Base-by-base conservation (phyloP, 116 monocot genomes). In the Posidonia oceanica region DNA sequence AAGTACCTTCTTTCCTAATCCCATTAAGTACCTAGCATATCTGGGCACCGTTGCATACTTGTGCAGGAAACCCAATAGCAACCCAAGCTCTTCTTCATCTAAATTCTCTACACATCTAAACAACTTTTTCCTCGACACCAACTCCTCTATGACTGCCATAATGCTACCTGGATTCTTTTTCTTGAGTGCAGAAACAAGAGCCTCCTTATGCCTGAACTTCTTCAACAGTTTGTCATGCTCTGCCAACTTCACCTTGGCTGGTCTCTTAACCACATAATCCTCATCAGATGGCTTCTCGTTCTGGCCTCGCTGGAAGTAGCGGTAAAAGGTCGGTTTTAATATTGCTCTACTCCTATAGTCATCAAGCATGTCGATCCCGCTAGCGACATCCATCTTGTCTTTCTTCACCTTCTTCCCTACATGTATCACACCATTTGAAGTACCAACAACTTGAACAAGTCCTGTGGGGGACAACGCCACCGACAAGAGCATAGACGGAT, bases 121-220 rank as follows among this genome's bases (percentile, higher is more conserved):
- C 40, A 95, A 75, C 81, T 95, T 95, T 79, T 75, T 95, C 75
- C 91, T 95, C 21, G 88, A 78, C 16, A 95, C 81, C 72, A 95
- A 44, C 70, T 95, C 95, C 69, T 86, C 84, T 80, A 95, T 76
- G 16, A 95, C 91, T 4, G 95, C 88, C 70, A 91, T 74, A 59
- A 80, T 70, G 38, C 74, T 81, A 36, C 64, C 79, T 3, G 86
- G 75, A 41, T 76, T 83, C 76, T 72, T 86, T 3, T 37, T 52
- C 29, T 77, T 81, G 59, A 95, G 58, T 3, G 77, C 91, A 0
- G 81, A 78, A 22, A 86, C 73, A 21, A 95, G 82, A 4, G 95
- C 88, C 36, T 91, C 88, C 69, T 75, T 86, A 75, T 95, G 95
- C 77, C 78, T 76, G 67, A 95, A 91, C 70, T 88, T 86, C 82